Base-by-base conservation (phyloP, 1,139 yeast genomes). In the Blastobotrys serpentis region DNA sequence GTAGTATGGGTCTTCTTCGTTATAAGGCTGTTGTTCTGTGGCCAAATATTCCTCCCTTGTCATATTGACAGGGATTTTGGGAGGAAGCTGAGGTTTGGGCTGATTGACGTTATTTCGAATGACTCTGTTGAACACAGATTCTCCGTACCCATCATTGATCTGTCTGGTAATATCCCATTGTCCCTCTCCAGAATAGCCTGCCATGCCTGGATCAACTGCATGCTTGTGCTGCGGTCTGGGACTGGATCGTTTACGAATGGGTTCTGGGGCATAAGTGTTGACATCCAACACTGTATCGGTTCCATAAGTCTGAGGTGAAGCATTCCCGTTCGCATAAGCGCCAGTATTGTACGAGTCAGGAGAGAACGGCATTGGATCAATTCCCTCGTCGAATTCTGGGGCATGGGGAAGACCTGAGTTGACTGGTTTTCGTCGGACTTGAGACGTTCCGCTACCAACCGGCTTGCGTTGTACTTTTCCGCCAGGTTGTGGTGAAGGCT, bases 61-160 rank as follows among this genome's bases (percentile, higher is more conserved):
- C 59, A 63, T 58, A 8, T 64, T 63, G n/a, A 55, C 47, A 6
- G 66, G 66, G 39, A 63, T 60, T 49, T 62, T 63, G 2, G 66
- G 66, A 4, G 66, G 66, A 21, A 59, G 44, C 30, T 52, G 52
- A 3, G 66, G 66, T 36, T 50, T 47, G 29, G 19, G 46, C 34
- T 51, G 46, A 26, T 43, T 38, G 25, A 19, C 40, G 30, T 40
- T 44, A 37, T 29, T 38, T 11, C 44, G 44, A n/a, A 50, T 50
- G 29, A 55, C 56, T 16, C 51, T 56, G 47, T 64, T 63, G 45
- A 62, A 62, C 37, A 66, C 56, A 4, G 68, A 63, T 37, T 65
- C 69, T 11, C 67, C 65, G 48, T 65, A 66, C 23, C 68, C 66
- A 32, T 61, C 67, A 47, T 66, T 66, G 47, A 65, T 61, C 49